Evolutionary conservation across 2,329 filamentous ascomycete species (phyloP).

Genomic region (Penicillium verrucosum): DNA sequence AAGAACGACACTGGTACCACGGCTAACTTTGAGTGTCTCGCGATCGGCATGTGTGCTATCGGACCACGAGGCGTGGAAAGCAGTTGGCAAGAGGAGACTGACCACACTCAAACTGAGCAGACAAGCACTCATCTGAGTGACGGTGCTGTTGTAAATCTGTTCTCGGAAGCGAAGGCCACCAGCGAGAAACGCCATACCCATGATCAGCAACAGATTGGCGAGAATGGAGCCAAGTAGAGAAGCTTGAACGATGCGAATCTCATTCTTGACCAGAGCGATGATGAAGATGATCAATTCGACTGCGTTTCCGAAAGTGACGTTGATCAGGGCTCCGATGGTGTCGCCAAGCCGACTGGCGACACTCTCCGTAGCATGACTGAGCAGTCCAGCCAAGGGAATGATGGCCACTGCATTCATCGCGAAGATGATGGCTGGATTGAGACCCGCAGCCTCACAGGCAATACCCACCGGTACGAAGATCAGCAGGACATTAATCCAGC

Average conservation of each 20-base stretch:
- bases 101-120: slow-evolving; percentile 85
- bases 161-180: slow-evolving; percentile 84
- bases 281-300: slow-evolving; percentile 77
- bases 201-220: slow-evolving; percentile 79
- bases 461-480: slow-evolving; percentile 45
- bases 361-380: slow-evolving; percentile 71
- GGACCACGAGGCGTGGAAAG: slow-evolving; percentile 84
- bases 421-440: slow-evolving; percentile 63
- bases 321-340: slow-evolving; percentile 68
- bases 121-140: slow-evolving; percentile 95
- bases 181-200: slow-evolving; percentile 87
- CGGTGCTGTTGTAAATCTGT: slow-evolving; percentile 93
- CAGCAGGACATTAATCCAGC: slow-evolving; percentile 45
- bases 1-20: slow-evolving; percentile 82
- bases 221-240: slow-evolving; percentile 86
- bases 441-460: slow-evolving; percentile 34
- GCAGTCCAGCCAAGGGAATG: slow-evolving; percentile 67
- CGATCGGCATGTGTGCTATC: slow-evolving; percentile 60
- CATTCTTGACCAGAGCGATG: slow-evolving; percentile 73
- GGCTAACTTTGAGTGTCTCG: slow-evolving; percentile 77
- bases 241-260: slow-evolving; percentile 89
- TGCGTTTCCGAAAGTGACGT: slow-evolving; percentile 75
- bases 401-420: slow-evolving; percentile 73
- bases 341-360: slow-evolving; percentile 71
- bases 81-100: slow-evolving; percentile 82